These are phyloP conservation scores for Corymbia calophylla DNA, from an alignment of 441 rosid species.

Conservation along the genomic window DNA sequence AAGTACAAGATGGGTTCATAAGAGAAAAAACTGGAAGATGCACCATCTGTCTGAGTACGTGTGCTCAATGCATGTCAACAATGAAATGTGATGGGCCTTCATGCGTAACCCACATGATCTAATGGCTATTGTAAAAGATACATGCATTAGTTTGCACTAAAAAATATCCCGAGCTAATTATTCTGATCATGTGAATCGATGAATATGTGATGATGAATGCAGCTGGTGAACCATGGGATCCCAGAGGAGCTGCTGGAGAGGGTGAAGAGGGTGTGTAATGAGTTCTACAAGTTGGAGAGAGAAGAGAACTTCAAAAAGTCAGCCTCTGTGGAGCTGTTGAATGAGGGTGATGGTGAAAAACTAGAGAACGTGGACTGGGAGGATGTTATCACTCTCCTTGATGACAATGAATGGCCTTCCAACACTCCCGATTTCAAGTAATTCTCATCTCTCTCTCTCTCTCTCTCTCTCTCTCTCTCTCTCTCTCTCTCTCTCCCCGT, in stretches of 20 bases:
- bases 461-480: neutral
- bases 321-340: conserved; percentile 29
- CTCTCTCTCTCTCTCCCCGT: too few relatives aligned
- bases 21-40: neutral
- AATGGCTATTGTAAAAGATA: neutral
- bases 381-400: conserved; percentile 61
- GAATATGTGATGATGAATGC: neutral
- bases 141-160: neutral
- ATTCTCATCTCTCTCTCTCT: neutral
- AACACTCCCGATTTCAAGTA: conserved; percentile 64
- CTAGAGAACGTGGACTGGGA: conserved; percentile 79
- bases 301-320: conserved; percentile 60
- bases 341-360: conserved; percentile 26
- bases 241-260: conserved; percentile 55
- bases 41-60: neutral
- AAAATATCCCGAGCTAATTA: neutral
- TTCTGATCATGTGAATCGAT: neutral
- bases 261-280: conserved; percentile 60
- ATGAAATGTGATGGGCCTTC: neutral
- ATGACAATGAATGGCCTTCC: conserved; percentile 57
- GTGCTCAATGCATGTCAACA: neutral
- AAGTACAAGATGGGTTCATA: neutral
- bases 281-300: conserved; percentile 60
- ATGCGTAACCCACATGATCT: neutral
- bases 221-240: conserved; percentile 85